Evolutionary conservation across 441 rosid species (phyloP), one percentile per base, ranked within the genome.

Genomic region (Flueggea neowawraea): DNA sequence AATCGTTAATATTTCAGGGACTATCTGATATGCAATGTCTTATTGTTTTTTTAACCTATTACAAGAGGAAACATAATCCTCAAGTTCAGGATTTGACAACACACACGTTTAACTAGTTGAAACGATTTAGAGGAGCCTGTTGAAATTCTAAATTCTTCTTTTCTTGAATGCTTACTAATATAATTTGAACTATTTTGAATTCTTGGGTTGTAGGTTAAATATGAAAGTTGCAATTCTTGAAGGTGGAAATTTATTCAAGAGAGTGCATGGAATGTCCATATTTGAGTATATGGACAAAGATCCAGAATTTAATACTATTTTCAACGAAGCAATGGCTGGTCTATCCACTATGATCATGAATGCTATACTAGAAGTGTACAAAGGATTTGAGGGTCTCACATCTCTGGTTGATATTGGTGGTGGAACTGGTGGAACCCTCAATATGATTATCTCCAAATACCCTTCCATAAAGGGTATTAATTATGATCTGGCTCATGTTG

Each of bases 321-420:
- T 81, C 75, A 84, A 89, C 73, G 61, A 58, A 10, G 89, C 81
- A 52, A 84, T 89, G 87, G 75, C 80, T 32, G 72, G 77, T 17
- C 81, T 75, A n/a, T n/a, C n/a, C 6, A 77, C 82, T 31, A 69
- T 84, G 33, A 68, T 75, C 58, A 83, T 83, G 82, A 83, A 80
- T 77, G 79, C 75, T 55, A 65, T 87, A 61, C 87, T 87, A 2
- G 85, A 85, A 59, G 67, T 62, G 13, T 89, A 85, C 71, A 76
- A 59, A 41, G 91, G 91, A 44, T 87, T 89, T 6, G 78, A 83
- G 51, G 78, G 80, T 8, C 75, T 78, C 49, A 60, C 70, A 14
- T 69, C 88, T 7, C 48, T 82, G 53, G 90, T 85, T 6, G 91
- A 87, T 54, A 90, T 89, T 15, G 94, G 91, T 4, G 91, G 91